phyloP scores from a whole-genome alignment of 495 filamentous ascomycete species.

The Podospora sp. region DNA sequence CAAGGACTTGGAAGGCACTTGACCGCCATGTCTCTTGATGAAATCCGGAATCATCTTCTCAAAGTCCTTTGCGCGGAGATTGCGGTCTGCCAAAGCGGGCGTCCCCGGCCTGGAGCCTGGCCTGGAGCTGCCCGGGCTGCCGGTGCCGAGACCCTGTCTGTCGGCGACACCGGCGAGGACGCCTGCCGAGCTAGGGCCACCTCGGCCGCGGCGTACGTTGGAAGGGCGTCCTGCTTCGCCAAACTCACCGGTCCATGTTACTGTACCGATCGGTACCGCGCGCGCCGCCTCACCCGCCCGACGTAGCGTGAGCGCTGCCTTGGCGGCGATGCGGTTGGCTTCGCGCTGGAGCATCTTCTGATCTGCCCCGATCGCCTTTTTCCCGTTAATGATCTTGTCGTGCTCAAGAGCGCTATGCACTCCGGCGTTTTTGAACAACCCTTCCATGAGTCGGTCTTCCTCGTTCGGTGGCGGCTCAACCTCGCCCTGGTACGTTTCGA shows the following conservation, averaged over 20 bases:
- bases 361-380: constrained; percentile 63
- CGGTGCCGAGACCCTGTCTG: constrained; percentile 48
- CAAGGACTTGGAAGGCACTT: constrained; percentile 71
- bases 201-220: constrained; percentile 40
- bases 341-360: constrained; percentile 76
- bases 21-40: constrained; percentile 69
- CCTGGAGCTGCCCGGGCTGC: constrained; percentile 40
- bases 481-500: constrained; percentile 35
- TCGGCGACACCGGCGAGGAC: constrained; percentile 63
- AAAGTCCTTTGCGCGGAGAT: constrained; percentile 57
- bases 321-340: constrained; percentile 74
- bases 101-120: constrained; percentile 39
- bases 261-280: constrained; percentile 73
- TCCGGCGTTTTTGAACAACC: constrained; percentile 80
- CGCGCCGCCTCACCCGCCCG: constrained; percentile 71
- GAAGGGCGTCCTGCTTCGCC: constrained; percentile 67
- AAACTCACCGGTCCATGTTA: constrained; percentile 90
- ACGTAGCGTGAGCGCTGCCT: constrained; percentile 73
- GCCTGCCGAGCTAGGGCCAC: constrained; percentile 54
- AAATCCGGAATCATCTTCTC: constrained; percentile 74
- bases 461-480: constrained; percentile 34
- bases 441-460: constrained; percentile 75
- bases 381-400: constrained; percentile 74
- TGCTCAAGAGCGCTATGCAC: constrained; percentile 87
- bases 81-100: constrained; percentile 26